Evolutionary conservation across 176 grass and related monocot genomes (phyloP), one percentile per base, ranked within the genome.

Genomic region (Aegilops bicornis): DNA sequence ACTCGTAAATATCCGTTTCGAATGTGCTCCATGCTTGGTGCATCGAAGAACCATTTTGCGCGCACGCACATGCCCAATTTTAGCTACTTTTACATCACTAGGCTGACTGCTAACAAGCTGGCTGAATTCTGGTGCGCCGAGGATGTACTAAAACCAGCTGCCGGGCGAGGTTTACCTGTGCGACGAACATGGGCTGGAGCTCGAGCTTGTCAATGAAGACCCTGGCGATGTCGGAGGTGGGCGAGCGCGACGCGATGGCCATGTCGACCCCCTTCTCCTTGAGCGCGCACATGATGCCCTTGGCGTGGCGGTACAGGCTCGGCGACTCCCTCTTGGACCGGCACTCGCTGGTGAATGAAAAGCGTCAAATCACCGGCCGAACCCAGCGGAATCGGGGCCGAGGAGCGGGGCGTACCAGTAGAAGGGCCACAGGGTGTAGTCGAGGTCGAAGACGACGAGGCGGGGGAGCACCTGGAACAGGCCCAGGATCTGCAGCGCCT

Each of bases 371-470:
- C 16, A 3, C 20, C 14, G 42, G 5, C 31, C 14, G 17, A 19
- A 1, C 2, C 24, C 3, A 71, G 60, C 2, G n/a, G 52, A 47
- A 6, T 2, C 9, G 8, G 33, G 23, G 54, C 0, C 0, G 25
- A 1, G 11, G 27, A 62, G 3, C 35, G 17, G 35, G 13, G 27
- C 37, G 15, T 1, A 98, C 96, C 96, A 98, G 79, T 96, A 94
- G 86, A 98, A 98, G 66, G 96, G 93, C 96, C 96, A 98, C n/a
- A 98, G 92, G 65, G 96, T 98, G 79, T 96, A 92, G 84, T 98
- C 96, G 82, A 98, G 96, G 80, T 98, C 96, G 90, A 98, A 98
- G 73, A 98, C 92, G 73, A 98, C 96, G 79, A 96, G 89, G 61
- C 90, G 92, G 10, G 96, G 96, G 9, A 96, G 88, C 37, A 74